These are phyloP conservation scores for Tetradesmus lagerheimii DNA, from an alignment of 139 green algal genomes.

Conservation along the genomic window DNA sequence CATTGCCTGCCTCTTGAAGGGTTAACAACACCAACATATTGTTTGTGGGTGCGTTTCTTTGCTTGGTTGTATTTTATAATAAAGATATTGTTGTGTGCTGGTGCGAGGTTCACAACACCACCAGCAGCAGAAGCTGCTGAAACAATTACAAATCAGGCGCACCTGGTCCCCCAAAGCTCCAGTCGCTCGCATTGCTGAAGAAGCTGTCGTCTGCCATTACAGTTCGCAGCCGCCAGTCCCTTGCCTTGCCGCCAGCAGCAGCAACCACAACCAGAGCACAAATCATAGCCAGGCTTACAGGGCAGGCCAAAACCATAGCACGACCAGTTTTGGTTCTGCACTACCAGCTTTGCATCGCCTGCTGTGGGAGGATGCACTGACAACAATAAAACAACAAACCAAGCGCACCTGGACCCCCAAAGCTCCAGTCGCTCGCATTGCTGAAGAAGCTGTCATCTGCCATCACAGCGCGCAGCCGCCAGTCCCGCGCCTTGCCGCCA, in stretches of 20 bases:
- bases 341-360: background rate
- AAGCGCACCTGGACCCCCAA: constrained; percentile 24
- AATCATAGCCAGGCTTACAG: no score
- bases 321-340: no score
- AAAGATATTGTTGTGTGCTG: no score
- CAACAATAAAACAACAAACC: background rate
- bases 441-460: constrained; percentile 45
- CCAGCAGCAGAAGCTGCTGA: background rate
- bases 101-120: no score
- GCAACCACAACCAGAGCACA: no score
- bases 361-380: no score
- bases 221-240: constrained; percentile 33
- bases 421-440: constrained; percentile 36
- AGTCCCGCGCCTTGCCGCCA: background rate
- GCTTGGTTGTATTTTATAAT: no score
- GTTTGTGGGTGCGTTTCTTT: no score
- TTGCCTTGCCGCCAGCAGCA: background rate
- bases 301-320: no score
- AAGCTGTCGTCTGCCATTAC: constrained; percentile 42
- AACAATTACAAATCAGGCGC: background rate
- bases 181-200: constrained; percentile 35
- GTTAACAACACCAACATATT: no score
- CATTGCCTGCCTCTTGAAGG: no score
- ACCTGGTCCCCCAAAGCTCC: constrained; percentile 44
- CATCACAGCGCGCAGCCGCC: constrained; percentile 39